Evolutionary conservation across 1,284 basidiomycete genomes (phyloP).

Genomic region (Peniophora sp.): DNA sequence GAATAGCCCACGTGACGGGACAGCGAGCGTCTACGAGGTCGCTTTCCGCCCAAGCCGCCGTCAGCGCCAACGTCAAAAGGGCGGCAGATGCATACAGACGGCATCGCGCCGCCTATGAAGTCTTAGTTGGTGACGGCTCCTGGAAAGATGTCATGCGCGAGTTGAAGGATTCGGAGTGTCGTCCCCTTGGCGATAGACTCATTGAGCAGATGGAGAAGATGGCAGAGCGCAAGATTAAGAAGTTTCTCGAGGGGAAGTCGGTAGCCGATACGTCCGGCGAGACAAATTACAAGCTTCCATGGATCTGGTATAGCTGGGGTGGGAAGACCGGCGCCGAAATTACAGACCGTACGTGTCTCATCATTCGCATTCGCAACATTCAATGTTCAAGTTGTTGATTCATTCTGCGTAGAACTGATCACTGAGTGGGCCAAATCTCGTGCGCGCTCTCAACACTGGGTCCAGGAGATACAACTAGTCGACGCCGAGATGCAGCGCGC

Average conservation of each 20-base stretch:
- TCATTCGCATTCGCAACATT: too few relatives aligned
- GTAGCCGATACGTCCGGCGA: neutral
- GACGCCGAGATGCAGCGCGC: neutral
- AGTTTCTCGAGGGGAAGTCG: too few relatives aligned
- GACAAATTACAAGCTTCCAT: neutral
- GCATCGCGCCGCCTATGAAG: neutral
- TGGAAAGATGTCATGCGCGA: neutral
- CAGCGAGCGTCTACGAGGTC: neutral
- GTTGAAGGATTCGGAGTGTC: neutral
- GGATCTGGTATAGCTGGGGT: neutral
- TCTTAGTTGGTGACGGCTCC: neutral
- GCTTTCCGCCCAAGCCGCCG: neutral
- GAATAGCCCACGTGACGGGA: neutral
- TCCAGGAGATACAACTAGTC: neutral
- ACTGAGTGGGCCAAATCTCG: neutral
- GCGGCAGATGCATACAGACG: neutral
- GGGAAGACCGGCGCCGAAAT: neutral
- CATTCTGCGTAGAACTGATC: neutral
- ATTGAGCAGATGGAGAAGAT: neutral
- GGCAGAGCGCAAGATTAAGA: neutral
- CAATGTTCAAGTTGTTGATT: too few relatives aligned
- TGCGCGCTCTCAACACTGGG: neutral
- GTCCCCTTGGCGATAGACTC: neutral
- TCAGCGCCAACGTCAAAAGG: neutral
- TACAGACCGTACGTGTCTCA: neutral